phyloP scores from a whole-genome alignment of 2,329 filamentous ascomycete species.

The Nothomitra cinnamomea region DNA sequence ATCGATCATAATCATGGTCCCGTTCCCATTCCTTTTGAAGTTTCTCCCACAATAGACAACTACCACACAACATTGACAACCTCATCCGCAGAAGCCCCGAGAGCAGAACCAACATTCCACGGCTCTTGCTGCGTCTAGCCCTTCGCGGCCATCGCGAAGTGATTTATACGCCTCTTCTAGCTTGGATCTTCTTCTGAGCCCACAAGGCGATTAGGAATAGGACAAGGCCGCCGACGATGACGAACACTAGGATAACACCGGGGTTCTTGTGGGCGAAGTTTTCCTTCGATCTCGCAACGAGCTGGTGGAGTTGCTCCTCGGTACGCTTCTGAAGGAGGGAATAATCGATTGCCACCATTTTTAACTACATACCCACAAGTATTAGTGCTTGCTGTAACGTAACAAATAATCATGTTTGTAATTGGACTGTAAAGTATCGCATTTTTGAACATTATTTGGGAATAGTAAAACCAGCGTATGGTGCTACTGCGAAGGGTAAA shows the following conservation, averaged over 20 bases:
- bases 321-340: neutral
- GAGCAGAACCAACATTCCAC: neutral
- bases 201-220: conserved; percentile 33
- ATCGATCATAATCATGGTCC: too few relatives aligned
- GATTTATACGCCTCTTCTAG: conserved; percentile 13
- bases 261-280: conserved; percentile 41
- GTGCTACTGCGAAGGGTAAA: too few relatives aligned
- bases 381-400: too few relatives aligned
- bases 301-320: conserved; percentile 17
- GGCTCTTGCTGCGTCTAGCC: neutral
- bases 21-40: too few relatives aligned
- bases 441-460: too few relatives aligned
- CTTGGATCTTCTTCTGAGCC: conserved; percentile 27
- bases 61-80: neutral
- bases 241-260: conserved; percentile 45
- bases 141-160: neutral
- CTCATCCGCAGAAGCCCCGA: neutral
- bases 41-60: too few relatives aligned
- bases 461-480: too few relatives aligned
- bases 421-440: too few relatives aligned
- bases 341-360: conserved; percentile 2
- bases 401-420: too few relatives aligned
- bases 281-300: conserved; percentile 35
- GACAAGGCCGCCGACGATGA: conserved; percentile 39
- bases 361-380: neutral